Base-by-base conservation (phyloP, 768 basidiomycete genomes). In the Boletellus ananiceps region DNA sequence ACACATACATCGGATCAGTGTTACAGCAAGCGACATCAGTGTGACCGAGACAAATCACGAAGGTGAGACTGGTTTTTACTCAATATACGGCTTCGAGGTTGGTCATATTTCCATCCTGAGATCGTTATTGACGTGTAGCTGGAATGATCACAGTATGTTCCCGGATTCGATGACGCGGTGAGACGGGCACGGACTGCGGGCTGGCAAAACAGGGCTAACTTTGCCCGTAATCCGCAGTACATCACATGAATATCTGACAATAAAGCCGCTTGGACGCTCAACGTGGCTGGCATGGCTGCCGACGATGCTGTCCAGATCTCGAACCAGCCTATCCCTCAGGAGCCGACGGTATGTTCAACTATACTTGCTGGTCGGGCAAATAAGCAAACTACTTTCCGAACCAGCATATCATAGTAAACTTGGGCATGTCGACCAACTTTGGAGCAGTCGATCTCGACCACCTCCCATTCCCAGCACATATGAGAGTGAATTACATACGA, bases 201-300 rank as follows among this genome's bases (percentile, higher is more conserved):
- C 16, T 38, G 29, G 15, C 25, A 27, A 21, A 25, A 35, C 5
- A 18, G 8, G 21, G 23, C 34, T 52, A 4, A 59, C 21, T 35
- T 27, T 44, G 25, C 23, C 16, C 29, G 5, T 14, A 19, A 37
- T 18, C 44, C 33, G 31, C 49, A 85, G 83, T 95, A 93, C 61
- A 90, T 94, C 57, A 80, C 88, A 3, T 95, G 93, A 93, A 72
- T 93, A 50, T 76, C 81, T 48, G 74, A 84, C 57, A 79, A 80
- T 63, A 72, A 80, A 56, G 61, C 76, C 21, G 70, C 84, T 8
- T 93, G 93, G 93, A 90, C 86, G 4, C 61, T 94, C 47, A 76
- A 79, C 44, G 85, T 74, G 18, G 74, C 78, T 3, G 89, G 84
- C 1, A 64, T 93, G 64, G 86, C 71, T 0, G 71, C 85, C 9